phyloP scores from a whole-genome alignment of 306 rosid genomes.

The Pterocarpus santalinus region DNA sequence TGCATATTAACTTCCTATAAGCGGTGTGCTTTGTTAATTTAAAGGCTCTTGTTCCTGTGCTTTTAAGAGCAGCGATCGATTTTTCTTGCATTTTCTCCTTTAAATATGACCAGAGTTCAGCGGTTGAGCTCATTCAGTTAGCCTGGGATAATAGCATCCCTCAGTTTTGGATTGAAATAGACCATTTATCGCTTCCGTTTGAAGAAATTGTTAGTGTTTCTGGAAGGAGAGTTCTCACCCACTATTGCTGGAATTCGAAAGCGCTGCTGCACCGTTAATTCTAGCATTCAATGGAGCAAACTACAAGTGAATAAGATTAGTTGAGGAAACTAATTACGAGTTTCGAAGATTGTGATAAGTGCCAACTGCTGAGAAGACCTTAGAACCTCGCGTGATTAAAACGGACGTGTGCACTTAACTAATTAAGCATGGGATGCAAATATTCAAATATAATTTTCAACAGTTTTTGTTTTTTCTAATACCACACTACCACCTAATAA shows the following conservation, averaged over 20 bases:
- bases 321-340: slow-evolving; percentile 32
- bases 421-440: not conserved
- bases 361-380: not conserved
- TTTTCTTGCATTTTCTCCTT: no score
- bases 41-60: no score
- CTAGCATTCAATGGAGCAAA: slow-evolving; percentile 49
- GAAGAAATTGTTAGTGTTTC: no score
- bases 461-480: no score
- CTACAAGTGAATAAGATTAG: slow-evolving; percentile 41
- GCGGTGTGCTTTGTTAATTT: not conserved
- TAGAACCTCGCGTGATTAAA: no score
- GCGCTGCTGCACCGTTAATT: slow-evolving; percentile 33
- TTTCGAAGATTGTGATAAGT: not conserved
- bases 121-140: no score
- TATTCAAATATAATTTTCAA: not conserved
- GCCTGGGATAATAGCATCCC: no score
- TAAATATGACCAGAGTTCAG: no score
- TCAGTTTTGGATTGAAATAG: no score
- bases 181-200: no score
- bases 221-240: slow-evolving; percentile 27
- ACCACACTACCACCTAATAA: not conserved
- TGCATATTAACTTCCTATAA: not conserved
- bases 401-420: not conserved
- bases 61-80: no score
- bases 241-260: slow-evolving; percentile 39